Conservation (phyloP, 2,329 filamentous ascomycete species). For the Ascochyta lentis region DNA sequence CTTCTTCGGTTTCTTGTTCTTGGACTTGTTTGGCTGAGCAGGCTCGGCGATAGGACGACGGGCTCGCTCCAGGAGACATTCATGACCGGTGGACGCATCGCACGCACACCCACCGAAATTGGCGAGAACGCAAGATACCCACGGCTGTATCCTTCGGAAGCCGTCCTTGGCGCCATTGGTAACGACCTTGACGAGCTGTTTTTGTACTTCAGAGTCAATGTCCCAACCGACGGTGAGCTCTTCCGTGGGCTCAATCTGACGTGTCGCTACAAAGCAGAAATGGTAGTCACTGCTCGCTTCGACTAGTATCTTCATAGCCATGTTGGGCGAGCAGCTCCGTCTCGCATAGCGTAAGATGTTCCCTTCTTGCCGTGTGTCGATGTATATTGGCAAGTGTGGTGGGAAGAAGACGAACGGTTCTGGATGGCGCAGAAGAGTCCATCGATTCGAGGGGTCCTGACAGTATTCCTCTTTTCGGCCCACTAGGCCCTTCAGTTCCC, state of each 20-base stretch:
- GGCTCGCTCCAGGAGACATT: conserved; percentile 47
- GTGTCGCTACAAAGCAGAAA: conserved; percentile 89
- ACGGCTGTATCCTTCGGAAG: conserved; percentile 67
- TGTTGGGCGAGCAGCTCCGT: conserved; percentile 88
- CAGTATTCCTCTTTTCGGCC: conserved; percentile 57
- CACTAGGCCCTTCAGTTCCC: conserved; percentile 71
- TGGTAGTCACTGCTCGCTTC: conserved; percentile 74
- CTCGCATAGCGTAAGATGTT: conserved; percentile 88
- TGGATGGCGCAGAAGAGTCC: conserved; percentile 56
- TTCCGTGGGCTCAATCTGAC: conserved; percentile 74
- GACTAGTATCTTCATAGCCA: conserved; percentile 85
- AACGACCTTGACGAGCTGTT: conserved; percentile 66
- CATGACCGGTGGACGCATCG: conserved; percentile 52
- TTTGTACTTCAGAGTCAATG: conserved; percentile 56
- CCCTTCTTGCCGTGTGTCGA: conserved; percentile 88
- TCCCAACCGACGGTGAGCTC: conserved; percentile 72
- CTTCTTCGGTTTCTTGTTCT: conserved; percentile 57
- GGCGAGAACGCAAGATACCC: conserved; percentile 73
- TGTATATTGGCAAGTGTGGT: conserved; percentile 85
- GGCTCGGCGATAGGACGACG: conserved; percentile 42
- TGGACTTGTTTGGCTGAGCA: conserved; percentile 48
- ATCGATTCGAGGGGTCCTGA: conserved; percentile 54
- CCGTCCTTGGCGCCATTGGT: conserved; percentile 67
- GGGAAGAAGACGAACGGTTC: conserved; percentile 71
- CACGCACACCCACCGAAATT: conserved; percentile 84